Evolutionary conservation across 768 basidiomycete genomes (phyloP), one percentile per base, ranked within the genome.

Genomic region (Xanthoconium purpureum): DNA sequence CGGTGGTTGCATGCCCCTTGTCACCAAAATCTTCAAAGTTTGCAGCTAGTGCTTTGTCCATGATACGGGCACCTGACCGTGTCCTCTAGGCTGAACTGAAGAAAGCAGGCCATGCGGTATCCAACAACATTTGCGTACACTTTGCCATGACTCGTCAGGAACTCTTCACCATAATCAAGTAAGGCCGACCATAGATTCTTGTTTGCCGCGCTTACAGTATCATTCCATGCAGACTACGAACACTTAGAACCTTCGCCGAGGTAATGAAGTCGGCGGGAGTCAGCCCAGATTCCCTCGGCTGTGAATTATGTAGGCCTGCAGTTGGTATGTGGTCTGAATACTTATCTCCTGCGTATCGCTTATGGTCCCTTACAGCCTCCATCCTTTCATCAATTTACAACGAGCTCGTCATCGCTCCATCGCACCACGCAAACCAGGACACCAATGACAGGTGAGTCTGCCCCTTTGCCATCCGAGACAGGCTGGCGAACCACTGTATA

Each of bases 241-340:
- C 80, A 56, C 74, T 88, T 33, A 76, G 69, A 49, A 81, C 78
- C n/a, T 84, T 85, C 55, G 55, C 68, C 1, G 78, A 80, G 30
- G 75, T 89, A 39, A 82, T 88, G 78, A 62, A 64, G 9, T 71
- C 72, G 8, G 74, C 71, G 3, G 86, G 85, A 18, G 71, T 75
- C 20, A 75, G 76, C 38, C 71, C 74, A 35, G 71, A 78, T 42
- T 74, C 82, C 0, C 60, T 84, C 7, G 89, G 89, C 2, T 91
- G 89, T 60, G 89, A 89, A 69, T 69, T 84, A 24, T 91, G 89
- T 73, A 88, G 85, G 62, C 89, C 88, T 5, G 81, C 79, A 7
- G 75, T 89, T 33, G 88, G 79, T 29, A 79, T 28, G 53, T 28
- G 3, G 6, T 43, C 35, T 11, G 30, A 3, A 37, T 14, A 37